phyloP scores from a whole-genome alignment of 257 asterid genomes.

The Hygrophila difformis region DNA sequence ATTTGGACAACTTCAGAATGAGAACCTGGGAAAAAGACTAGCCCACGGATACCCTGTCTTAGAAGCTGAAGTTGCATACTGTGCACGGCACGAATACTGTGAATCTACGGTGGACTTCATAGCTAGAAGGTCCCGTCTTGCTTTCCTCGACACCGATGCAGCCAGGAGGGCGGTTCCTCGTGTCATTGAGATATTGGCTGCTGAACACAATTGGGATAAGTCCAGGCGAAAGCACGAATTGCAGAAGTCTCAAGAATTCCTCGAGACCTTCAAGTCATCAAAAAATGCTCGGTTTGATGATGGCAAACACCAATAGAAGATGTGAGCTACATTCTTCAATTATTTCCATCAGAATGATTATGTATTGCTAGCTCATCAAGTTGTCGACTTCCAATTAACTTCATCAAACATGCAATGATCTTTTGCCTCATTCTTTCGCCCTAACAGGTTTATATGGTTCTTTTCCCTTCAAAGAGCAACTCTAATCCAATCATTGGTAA shows the following conservation, averaged over 20 bases:
- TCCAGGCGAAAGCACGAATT: conserved; percentile 63
- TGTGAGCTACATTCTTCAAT: conserved; percentile 17
- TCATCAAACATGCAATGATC: conserved; percentile 11
- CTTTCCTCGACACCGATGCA: conserved; percentile 96
- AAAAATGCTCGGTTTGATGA: conserved; percentile 86
- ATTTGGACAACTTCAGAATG: conserved; percentile 38
- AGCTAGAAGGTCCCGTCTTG: conserved; percentile 94
- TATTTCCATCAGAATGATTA: neutral
- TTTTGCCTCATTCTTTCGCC: conserved; percentile 6
- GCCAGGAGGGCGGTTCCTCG: conserved; percentile 81
- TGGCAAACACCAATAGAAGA: conserved; percentile 73
- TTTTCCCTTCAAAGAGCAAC: conserved; percentile 1
- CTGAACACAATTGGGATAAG: conserved; percentile 86
- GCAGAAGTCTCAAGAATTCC: conserved; percentile 50
- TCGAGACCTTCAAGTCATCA: conserved; percentile 91
- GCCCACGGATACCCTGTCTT: conserved; percentile 96
- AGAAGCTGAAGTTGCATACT: conserved; percentile 97
- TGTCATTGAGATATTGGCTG: conserved; percentile 64
- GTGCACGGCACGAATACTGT: conserved; percentile 92
- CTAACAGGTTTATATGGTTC: conserved; percentile 17
- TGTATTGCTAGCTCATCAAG: conserved; percentile 24
- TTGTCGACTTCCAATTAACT: conserved; percentile 2
- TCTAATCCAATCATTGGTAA: neutral
- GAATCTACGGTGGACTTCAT: conserved; percentile 92
- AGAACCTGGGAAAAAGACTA: conserved; percentile 86